Evolutionary conservation across 75 land plant species (phyloP).

Genomic region (Sequoia sempervirens): DNA sequence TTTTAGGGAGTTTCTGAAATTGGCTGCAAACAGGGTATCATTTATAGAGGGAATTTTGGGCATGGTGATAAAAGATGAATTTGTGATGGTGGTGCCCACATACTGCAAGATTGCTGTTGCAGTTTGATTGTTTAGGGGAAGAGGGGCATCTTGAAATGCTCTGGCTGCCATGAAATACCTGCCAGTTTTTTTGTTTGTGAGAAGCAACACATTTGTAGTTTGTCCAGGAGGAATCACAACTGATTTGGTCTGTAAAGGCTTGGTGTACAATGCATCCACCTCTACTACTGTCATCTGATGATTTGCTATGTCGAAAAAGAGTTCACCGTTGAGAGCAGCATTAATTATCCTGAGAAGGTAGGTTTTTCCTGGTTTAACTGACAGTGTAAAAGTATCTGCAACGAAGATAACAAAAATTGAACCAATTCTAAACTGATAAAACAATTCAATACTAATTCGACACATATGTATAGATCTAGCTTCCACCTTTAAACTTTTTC

Average conservation of each 20-base stretch:
- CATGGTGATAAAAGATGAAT: slow-evolving; percentile 25
- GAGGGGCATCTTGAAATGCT: slow-evolving; percentile 47
- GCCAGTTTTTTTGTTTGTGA: slow-evolving; percentile 26
- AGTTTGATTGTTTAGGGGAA: slow-evolving; percentile 53
- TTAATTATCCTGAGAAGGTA: slow-evolving; percentile 67
- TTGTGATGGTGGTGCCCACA: slow-evolving; percentile 29
- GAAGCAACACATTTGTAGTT: slow-evolving; percentile 53
- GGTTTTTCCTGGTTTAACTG: slow-evolving; percentile 48
- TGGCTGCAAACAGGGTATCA: slow-evolving; percentile 34
- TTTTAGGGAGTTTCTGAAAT: slow-evolving; percentile 30
- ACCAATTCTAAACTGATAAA: not conserved
- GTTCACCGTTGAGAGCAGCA: slow-evolving; percentile 68
- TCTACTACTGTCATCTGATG: slow-evolving; percentile 67
- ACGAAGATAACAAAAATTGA: not conserved
- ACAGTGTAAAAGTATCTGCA: slow-evolving; percentile 49
- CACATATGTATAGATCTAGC: too few relatives aligned
- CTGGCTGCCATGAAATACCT: slow-evolving; percentile 64
- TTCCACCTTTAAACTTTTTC: too few relatives aligned
- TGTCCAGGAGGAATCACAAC: slow-evolving; percentile 66
- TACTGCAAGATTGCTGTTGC: slow-evolving; percentile 61
- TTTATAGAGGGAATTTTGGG: slow-evolving; percentile 45
- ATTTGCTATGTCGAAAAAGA: slow-evolving; percentile 59
- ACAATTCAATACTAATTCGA: not conserved
- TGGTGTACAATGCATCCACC: slow-evolving; percentile 63
- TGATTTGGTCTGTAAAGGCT: slow-evolving; percentile 52